Conservation (phyloP, 2,329 filamentous ascomycete species). For the Epichloe typhina region DNA sequence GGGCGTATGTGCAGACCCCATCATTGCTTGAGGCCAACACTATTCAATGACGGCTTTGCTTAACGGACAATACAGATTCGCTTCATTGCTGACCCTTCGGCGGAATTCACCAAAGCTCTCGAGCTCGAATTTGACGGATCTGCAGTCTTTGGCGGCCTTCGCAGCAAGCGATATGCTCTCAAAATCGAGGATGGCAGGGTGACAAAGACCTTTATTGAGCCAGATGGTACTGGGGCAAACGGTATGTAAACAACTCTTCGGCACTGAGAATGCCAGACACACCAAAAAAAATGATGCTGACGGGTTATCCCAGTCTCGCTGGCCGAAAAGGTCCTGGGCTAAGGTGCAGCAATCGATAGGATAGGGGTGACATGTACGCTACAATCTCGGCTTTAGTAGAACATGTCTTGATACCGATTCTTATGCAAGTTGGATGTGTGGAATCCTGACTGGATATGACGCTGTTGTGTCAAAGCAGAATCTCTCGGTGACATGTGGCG, state of each 20-base stretch:
- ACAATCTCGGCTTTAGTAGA: neutral
- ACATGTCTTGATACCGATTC: neutral
- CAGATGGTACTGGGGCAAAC: constrained; percentile 72
- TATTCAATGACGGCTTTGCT: neutral
- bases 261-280: neutral
- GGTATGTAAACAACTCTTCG: constrained; percentile 32
- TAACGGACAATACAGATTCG: constrained; percentile 47
- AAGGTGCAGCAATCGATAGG: neutral
- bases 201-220: constrained; percentile 68
- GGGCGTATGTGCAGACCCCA: constrained; percentile 48
- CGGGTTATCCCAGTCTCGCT: constrained; percentile 27
- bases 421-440: neutral
- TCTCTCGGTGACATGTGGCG: too few relatives aligned
- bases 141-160: constrained; percentile 66
- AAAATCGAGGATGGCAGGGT: constrained; percentile 77
- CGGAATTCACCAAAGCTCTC: constrained; percentile 68
- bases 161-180: constrained; percentile 81
- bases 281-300: neutral
- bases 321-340: constrained; percentile 35
- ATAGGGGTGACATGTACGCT: neutral
- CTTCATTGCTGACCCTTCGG: constrained; percentile 73
- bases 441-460: too few relatives aligned
- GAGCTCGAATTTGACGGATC: constrained; percentile 72
- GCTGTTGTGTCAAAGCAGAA: too few relatives aligned
- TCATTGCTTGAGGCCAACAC: neutral